Evolutionary conservation across 2,329 filamentous ascomycete genomes (phyloP).

Genomic region (Kalmusia sp.): DNA sequence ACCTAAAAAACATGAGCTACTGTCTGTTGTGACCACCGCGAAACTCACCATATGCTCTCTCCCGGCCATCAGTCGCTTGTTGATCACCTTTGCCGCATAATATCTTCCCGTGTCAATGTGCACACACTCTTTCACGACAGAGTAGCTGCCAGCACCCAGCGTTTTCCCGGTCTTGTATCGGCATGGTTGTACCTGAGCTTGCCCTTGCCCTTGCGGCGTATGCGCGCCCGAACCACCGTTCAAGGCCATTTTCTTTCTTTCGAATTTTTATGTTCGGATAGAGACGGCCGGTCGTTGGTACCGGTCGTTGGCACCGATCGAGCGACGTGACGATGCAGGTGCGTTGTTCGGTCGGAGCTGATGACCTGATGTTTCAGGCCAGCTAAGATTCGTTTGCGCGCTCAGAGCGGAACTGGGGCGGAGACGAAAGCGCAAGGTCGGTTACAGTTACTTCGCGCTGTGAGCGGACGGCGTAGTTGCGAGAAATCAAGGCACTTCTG

Average conservation of each 20-base stretch:
- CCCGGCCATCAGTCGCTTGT: constrained; percentile 96
- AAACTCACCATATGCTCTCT: constrained; percentile 89
- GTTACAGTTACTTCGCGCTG: neutral
- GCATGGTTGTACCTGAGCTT: constrained; percentile 82
- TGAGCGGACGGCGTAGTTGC: neutral
- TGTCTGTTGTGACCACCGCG: neutral
- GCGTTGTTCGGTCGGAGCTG: neutral
- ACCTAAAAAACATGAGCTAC: constrained; percentile 62
- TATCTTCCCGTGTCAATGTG: constrained; percentile 98
- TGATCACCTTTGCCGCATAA: constrained; percentile 99
- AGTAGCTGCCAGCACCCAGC: constrained; percentile 94
- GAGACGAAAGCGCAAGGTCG: neutral
- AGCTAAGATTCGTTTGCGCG: neutral
- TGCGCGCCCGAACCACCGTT: constrained; percentile 42
- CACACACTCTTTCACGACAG: constrained; percentile 97
- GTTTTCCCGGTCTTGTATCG: constrained; percentile 99
- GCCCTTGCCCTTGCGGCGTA: constrained; percentile 39
- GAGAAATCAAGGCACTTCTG: no score
- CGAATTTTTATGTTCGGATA: neutral
- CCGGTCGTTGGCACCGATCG: neutral
- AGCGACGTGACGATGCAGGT: neutral
- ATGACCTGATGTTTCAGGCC: neutral
- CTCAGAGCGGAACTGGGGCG: neutral
- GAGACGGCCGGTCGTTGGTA: neutral
- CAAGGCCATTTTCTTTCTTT: constrained; percentile 28